Evolutionary conservation across 805 yeast genomes (phyloP), one percentile per base, ranked within the genome.

Genomic region (Candida nanaspora): DNA sequence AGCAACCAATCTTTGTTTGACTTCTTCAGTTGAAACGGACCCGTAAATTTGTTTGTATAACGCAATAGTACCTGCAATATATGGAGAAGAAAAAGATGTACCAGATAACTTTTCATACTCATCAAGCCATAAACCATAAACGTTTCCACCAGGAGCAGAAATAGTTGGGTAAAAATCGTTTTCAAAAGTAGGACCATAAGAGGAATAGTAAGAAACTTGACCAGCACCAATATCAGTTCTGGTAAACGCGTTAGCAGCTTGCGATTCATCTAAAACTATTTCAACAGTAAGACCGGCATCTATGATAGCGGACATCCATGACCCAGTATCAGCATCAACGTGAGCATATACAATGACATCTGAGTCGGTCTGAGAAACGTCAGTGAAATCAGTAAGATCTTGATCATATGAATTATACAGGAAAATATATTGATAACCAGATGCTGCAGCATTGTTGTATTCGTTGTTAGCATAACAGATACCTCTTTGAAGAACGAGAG

Each of bases 141-240:
- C 42, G n/a, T 26, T 8, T 20, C 52, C 52, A 26, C 52, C 52
- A 21, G 52, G 53, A n/a, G 53, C 53, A 21, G 53, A 32, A 20
- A 49, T 33, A 10, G 46, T 33, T 19, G 53, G 53, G 32, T 47
- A 49, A 20, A 44, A 47, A 22, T 44, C 28, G 28, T 46, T 43
- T 30, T 49, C 50, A 23, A 41, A 46, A 22, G 53, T 49, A 18
- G 53, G 53, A 31, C 53, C 53, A 35, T 41, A 43, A 5, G 53
- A 40, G 13, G 53, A 47, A 29, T 41, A 49, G 28, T 39, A 44
- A 9, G 44, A 39, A 20, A 42, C 19, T 31, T 39, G 25, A 20
- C 51, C 51, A 23, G 46, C 39, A 18, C 46, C 48, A 14, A 15
- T n/a, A 20, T 31, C 38, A 32, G 33, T 35, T 16, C 35, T 29